Percentiles rank a stretch among this genome's conserved stretches.
phyloP scores from a whole-genome alignment of 106 monocot genomes.

The Chionographis japonica region DNA sequence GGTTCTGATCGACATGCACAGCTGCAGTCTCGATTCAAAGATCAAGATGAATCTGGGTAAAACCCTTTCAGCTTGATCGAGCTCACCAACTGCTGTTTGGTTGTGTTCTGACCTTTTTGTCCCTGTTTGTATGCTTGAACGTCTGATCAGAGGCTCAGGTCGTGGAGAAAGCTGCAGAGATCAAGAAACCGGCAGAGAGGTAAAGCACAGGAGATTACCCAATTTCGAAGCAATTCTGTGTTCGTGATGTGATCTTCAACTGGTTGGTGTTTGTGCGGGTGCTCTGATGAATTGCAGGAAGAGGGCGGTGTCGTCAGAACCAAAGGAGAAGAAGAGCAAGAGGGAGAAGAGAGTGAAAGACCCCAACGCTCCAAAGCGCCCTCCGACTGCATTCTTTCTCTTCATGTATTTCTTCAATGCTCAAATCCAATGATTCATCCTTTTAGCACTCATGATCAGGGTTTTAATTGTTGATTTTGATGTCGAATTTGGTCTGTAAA shows the following conservation, averaged over 20 bases:
- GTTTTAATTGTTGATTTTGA: too few species aligned
- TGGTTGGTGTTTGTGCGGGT: background rate
- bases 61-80: background rate
- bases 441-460: background rate
- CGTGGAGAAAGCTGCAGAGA: conserved; percentile 54
- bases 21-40: conserved; percentile 83
- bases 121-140: background rate
- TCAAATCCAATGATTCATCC: background rate
- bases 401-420: conserved; percentile 46
- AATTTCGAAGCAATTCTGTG: background rate
- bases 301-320: conserved; percentile 25
- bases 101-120: background rate
- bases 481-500: too few species aligned
- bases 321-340: conserved; percentile 37
- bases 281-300: conserved; percentile 33
- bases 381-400: conserved; percentile 79
- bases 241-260: background rate
- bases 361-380: conserved; percentile 66
- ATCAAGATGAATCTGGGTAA: conserved; percentile 78
- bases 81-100: background rate
- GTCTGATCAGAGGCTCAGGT: conserved; percentile 59
- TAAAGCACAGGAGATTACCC: background rate
- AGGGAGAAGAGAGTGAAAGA: conserved; percentile 49
- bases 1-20: conserved; percentile 90
- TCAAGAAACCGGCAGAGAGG: conserved; percentile 46